Conservation (phyloP, 2,329 filamentous ascomycete genomes). For the Ramularia endophylla region DNA sequence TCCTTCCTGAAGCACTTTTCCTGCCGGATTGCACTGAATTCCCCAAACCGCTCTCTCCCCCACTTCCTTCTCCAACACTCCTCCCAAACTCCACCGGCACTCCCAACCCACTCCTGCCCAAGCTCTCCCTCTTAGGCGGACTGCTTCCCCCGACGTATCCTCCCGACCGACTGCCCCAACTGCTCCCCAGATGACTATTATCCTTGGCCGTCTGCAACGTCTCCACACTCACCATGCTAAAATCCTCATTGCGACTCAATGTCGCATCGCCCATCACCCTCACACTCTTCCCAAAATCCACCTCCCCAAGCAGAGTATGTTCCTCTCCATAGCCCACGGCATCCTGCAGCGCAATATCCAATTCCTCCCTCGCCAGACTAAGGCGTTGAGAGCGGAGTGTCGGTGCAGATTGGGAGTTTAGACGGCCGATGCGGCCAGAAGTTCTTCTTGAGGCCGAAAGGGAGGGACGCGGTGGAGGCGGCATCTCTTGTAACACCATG, state of each 20-base stretch:
- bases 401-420: slow-evolving; percentile 12
- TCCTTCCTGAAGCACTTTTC: too few relatives aligned
- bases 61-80: too few relatives aligned
- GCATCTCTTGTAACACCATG: neutral
- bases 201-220: slow-evolving; percentile 35
- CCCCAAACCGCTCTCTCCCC: too few relatives aligned
- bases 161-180: neutral
- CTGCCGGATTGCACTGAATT: too few relatives aligned
- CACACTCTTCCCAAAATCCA: slow-evolving; percentile 8
- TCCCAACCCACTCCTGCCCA: too few relatives aligned
- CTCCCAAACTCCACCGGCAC: too few relatives aligned
- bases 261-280: slow-evolving; percentile 37
- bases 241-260: slow-evolving; percentile 44
- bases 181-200: slow-evolving; percentile 10
- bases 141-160: neutral
- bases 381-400: slow-evolving; percentile 20
- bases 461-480: slow-evolving; percentile 5
- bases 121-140: too few relatives aligned
- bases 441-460: slow-evolving; percentile 10
- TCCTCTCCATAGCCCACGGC: slow-evolving; percentile 18
- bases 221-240: slow-evolving; percentile 47
- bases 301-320: neutral
- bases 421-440: slow-evolving; percentile 11
- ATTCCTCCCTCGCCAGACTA: slow-evolving; percentile 26
- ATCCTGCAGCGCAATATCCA: slow-evolving; percentile 27